Conservation (phyloP, 495 filamentous ascomycete species). For the Penicillium riverlandense region DNA sequence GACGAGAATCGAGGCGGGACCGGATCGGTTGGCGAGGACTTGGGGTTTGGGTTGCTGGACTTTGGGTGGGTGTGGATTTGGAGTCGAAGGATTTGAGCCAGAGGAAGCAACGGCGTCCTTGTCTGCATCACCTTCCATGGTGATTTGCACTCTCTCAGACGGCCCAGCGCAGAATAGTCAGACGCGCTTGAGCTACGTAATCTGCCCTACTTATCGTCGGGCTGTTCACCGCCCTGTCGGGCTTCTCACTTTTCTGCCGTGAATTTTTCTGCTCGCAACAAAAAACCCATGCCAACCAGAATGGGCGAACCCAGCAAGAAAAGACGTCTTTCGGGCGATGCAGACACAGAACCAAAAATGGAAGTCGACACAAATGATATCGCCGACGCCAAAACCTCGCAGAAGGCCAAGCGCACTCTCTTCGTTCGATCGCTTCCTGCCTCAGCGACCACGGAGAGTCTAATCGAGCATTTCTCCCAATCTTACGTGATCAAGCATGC, state of each 20-base stretch:
- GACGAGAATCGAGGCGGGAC: constrained; percentile 74
- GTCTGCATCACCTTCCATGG: too few species aligned
- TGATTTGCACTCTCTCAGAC: too few species aligned
- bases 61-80: constrained; percentile 35
- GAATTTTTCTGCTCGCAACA: constrained; percentile 28
- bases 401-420: constrained; percentile 55
- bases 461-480: constrained; percentile 86
- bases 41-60: constrained; percentile 86
- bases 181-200: too few species aligned
- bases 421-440: constrained; percentile 85
- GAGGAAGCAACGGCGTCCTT: constrained; percentile 1
- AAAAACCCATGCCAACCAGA: constrained; percentile 16
- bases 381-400: constrained; percentile 15
- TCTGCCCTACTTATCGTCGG: too few species aligned
- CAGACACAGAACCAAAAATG: constrained; percentile 2
- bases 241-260: constrained; percentile 37
- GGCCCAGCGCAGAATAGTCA: too few species aligned
- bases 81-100: constrained; percentile 18
- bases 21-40: constrained; percentile 58
- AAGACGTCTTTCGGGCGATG: constrained; percentile 23
- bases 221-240: constrained; percentile 12
- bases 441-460: constrained; percentile 68
- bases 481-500: constrained; percentile 93
- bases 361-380: constrained; percentile 18
- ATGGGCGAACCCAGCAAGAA: constrained; percentile 31